Percentiles rank a stretch among this genome's conserved stretches.
Evolutionary conservation across 176 grass and related monocot genomes (phyloP).

Genomic region (Urochloa ruziziensis): DNA sequence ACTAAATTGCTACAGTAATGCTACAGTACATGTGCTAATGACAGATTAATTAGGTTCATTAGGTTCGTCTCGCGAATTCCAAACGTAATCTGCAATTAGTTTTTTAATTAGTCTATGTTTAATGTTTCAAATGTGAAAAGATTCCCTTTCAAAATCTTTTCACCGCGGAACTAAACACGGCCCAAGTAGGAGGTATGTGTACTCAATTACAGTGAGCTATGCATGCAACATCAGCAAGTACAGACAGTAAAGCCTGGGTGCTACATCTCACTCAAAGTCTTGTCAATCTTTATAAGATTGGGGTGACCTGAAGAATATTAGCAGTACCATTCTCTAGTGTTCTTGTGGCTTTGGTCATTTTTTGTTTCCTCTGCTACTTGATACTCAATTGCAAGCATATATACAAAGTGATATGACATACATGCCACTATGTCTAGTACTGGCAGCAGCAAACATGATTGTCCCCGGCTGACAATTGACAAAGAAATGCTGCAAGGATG

Average conservation of each 20-base stretch:
- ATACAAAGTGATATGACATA: conserved; percentile 32
- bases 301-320: neutral
- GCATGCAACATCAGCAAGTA: conserved; percentile 11
- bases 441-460: conserved; percentile 35
- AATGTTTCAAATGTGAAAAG: no score
- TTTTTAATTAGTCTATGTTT: no score
- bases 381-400: conserved; percentile 18
- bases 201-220: neutral
- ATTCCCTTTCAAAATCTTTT: no score
- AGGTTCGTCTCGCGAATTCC: no score
- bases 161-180: no score
- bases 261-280: conserved; percentile 16
- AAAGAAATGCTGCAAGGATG: conserved; percentile 35
- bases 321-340: conserved; percentile 37
- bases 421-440: conserved; percentile 29
- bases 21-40: no score
- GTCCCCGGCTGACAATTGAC: conserved; percentile 7
- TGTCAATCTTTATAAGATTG: conserved; percentile 27
- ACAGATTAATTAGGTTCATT: no score
- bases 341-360: conserved; percentile 34
- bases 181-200: neutral
- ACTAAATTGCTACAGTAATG: no score
- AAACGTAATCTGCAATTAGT: no score
- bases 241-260: neutral
- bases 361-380: neutral